Conservation (phyloP, 495 filamentous ascomycete genomes). For the Penicillium argentinense region DNA sequence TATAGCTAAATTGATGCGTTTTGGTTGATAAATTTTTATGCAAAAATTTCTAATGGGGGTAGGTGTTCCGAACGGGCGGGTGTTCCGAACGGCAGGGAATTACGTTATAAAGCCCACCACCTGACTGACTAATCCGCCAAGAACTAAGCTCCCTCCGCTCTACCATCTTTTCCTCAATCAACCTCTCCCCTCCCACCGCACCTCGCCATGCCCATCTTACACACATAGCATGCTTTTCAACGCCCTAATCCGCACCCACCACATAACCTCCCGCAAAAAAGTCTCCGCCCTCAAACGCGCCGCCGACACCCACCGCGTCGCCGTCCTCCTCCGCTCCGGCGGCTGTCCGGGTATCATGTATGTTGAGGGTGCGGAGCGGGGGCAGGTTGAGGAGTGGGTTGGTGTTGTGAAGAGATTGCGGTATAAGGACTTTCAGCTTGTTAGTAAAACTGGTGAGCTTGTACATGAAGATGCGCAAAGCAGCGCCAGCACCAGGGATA, state of each 20-base stretch:
- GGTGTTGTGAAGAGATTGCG: conserved; percentile 48
- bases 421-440: conserved; percentile 53
- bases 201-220: background rate
- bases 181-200: background rate
- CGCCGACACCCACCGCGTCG: conserved; percentile 54
- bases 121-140: no score
- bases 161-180: background rate
- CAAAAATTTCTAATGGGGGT: no score
- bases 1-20: no score
- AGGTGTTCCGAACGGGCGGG: no score
- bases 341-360: conserved; percentile 77
- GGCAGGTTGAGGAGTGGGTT: conserved; percentile 55
- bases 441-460: conserved; percentile 34
- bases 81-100: no score
- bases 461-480: conserved; percentile 9
- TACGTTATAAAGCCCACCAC: no score
- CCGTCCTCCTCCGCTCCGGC: conserved; percentile 64
- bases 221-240: conserved; percentile 38
- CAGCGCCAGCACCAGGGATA: background rate
- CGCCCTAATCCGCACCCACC: conserved; percentile 73
- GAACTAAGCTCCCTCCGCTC: no score
- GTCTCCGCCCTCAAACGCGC: conserved; percentile 64
- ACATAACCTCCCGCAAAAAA: conserved; percentile 81
- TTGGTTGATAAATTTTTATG: no score
- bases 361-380: conserved; percentile 59